Percentiles rank a stretch among this genome's conserved stretches.
phyloP scores from a whole-genome alignment of 169 alveolate genomes.

The Neospora caninum region DNA sequence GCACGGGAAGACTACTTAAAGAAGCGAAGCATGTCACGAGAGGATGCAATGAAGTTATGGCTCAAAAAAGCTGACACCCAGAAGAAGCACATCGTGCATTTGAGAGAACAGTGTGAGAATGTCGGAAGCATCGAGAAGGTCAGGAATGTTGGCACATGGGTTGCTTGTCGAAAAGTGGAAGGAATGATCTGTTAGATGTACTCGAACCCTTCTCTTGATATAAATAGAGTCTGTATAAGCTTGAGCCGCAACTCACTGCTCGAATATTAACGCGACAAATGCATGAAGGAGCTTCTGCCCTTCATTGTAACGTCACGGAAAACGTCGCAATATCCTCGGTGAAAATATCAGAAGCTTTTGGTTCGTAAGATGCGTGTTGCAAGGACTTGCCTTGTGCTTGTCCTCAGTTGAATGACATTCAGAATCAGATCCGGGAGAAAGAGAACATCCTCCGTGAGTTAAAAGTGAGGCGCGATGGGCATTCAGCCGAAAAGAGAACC shows the following conservation, averaged over 20 bases:
- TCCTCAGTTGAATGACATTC: background rate
- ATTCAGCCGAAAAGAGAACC: too few relatives aligned
- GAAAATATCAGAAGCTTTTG: too few relatives aligned
- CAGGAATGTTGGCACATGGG: background rate
- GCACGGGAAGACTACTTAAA: background rate
- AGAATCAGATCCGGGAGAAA: conserved; percentile 12
- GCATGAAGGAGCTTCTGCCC: too few relatives aligned
- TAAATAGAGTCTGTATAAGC: too few relatives aligned
- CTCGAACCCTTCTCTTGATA: too few relatives aligned
- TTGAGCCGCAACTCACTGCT: too few relatives aligned
- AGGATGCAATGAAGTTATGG: background rate
- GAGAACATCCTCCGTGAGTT: conserved; percentile 6
- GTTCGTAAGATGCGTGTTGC: too few relatives aligned
- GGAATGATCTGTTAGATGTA: too few relatives aligned
- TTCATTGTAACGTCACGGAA: too few relatives aligned
- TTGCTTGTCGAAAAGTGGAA: too few relatives aligned
- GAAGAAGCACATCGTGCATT: background rate
- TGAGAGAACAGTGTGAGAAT: conserved; percentile 20
- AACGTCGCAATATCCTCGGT: too few relatives aligned
- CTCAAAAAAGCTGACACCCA: conserved; percentile 24
- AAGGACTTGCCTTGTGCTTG: background rate
- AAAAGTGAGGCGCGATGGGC: background rate
- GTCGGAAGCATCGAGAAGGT: conserved; percentile 8
- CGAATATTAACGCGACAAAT: too few relatives aligned
- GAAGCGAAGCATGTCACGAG: conserved; percentile 19